Percentiles rank a stretch among this genome's conserved stretches.
Conservation (phyloP, 2,329 filamentous ascomycete species). For the Madurella mycetomatis region DNA sequence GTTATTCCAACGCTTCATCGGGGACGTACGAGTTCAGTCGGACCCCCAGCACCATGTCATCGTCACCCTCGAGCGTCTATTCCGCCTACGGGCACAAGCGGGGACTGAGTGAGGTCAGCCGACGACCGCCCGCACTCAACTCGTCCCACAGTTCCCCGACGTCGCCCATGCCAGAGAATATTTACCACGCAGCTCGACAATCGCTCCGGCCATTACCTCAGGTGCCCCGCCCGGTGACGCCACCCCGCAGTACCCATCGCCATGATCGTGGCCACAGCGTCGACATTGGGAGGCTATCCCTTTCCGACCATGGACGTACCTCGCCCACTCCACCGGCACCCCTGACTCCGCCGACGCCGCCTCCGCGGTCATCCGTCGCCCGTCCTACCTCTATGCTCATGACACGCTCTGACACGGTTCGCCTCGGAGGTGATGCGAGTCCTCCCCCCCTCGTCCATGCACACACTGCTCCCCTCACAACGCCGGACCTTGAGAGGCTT, state of each 20-base stretch:
- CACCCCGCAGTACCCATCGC: conserved; percentile 35
- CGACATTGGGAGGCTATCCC: conserved; percentile 54
- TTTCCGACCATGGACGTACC: conserved; percentile 41
- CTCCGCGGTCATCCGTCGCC: conserved; percentile 39
- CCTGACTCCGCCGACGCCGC: conserved; percentile 33
- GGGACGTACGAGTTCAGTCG: conserved; percentile 52
- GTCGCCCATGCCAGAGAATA: conserved; percentile 51
- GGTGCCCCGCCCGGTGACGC: conserved; percentile 44
- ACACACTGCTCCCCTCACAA: conserved; percentile 46
- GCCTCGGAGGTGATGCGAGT: conserved; percentile 32
- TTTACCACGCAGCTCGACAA: conserved; percentile 69
- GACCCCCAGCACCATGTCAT: conserved; percentile 64
- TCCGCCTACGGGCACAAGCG: conserved; percentile 59
- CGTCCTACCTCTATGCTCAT: conserved; percentile 61
- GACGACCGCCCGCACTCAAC: conserved; percentile 45
- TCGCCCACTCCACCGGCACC: conserved; percentile 23
- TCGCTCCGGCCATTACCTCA: conserved; percentile 72
- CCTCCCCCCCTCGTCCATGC: conserved; percentile 34
- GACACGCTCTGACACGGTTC: conserved; percentile 53
- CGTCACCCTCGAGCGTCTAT: conserved; percentile 62
- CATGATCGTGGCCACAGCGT: conserved; percentile 61
- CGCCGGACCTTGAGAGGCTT: conserved; percentile 73
- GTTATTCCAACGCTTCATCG: conserved; percentile 54
- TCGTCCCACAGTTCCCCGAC: conserved; percentile 36
- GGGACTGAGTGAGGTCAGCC: conserved; percentile 68